Percentiles rank a stretch among this genome's conserved stretches.
Evolutionary conservation across 257 asterid genomes (phyloP).

Genomic region (Solanum ahanhuiri): DNA sequence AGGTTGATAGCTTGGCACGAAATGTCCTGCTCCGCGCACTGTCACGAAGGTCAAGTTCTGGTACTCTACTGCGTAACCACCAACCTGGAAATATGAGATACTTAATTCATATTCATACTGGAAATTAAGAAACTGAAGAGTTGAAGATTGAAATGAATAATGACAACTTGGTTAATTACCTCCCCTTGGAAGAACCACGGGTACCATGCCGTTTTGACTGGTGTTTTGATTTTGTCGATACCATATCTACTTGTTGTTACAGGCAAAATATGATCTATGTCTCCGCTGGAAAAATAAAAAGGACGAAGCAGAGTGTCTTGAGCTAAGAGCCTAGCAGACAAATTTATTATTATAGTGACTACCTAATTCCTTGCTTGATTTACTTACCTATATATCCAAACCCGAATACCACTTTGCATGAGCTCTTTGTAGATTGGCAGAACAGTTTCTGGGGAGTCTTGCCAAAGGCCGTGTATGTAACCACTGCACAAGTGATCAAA

Average conservation of each 20-base stretch:
- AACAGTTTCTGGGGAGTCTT: conserved; percentile 33
- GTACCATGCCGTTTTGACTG: conserved; percentile 41
- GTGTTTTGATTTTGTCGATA: conserved; percentile 29
- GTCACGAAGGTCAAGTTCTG: conserved; percentile 42
- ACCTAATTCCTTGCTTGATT: background rate
- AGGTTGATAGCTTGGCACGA: conserved; percentile 61
- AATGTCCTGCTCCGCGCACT: conserved; percentile 52
- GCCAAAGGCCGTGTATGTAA: conserved; percentile 5
- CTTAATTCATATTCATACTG: background rate
- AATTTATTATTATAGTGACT: no score
- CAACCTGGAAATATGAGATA: conserved; percentile 23
- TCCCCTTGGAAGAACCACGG: conserved; percentile 49
- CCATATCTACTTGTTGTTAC: conserved; percentile 54
- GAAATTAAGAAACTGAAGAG: background rate
- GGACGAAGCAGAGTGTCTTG: background rate
- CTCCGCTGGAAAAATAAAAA: conserved; percentile 35
- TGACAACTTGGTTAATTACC: conserved; percentile 10
- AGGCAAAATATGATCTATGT: conserved; percentile 38
- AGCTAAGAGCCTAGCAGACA: background rate
- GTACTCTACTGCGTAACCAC: conserved; percentile 53
- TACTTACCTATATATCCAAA: conserved; percentile 48
- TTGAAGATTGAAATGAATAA: background rate
- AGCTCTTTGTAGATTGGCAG: conserved; percentile 39
- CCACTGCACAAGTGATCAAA: conserved; percentile 2
- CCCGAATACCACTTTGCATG: conserved; percentile 36